Base-by-base conservation (phyloP, 2,329 filamentous ascomycete species). In the Lecanicillium sp. region DNA sequence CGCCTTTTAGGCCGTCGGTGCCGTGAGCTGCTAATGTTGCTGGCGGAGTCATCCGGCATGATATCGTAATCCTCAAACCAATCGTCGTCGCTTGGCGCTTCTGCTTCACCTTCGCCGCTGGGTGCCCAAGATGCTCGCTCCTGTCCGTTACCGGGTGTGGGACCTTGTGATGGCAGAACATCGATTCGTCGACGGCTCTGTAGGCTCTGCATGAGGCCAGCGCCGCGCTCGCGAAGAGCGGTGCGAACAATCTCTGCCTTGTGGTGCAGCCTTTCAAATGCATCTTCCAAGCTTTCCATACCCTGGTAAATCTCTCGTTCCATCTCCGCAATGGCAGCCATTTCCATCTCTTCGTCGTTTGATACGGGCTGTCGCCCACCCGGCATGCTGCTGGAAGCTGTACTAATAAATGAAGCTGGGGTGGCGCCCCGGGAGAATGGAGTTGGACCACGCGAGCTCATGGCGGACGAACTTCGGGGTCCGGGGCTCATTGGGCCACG, bases 271-370 rank as follows among this genome's bases (percentile, higher is more conserved):
- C 81, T 82, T 68, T 97, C 91, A 58, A 97, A 96, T 0, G 90
- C 90, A 61, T 96, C 89, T 66, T 97, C 91, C 20, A 97, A 77
- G 0, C 83, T 83, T 67, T 97, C 91, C 91, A 97, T 97, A 52
- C 90, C 88, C 27, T 82, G 77, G 67, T 91, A 96, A 50, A 97
- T 95, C 60, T 95, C 89, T 6, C 90, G 82, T 67, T 97, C 91
- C 32, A 96, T 83, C 67, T 96, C 91, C 7, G 89, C 89, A 5
- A 96, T 76, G 1, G 87, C 86, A 1, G 87, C 87, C 58, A 96
- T 90, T 64, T 96, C 91, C 46, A 87, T 88, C 60, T 97, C 91
- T 65, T 97, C 91, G 62, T 96, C 91, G 50, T 95, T 80, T 3
- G 90, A 90, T 4, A 97, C 90, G 2, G 81, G 73, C 35, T 78